Base-by-base conservation (phyloP, 2,329 filamentous ascomycete species). In the Neopestalotiopsis sp. region DNA sequence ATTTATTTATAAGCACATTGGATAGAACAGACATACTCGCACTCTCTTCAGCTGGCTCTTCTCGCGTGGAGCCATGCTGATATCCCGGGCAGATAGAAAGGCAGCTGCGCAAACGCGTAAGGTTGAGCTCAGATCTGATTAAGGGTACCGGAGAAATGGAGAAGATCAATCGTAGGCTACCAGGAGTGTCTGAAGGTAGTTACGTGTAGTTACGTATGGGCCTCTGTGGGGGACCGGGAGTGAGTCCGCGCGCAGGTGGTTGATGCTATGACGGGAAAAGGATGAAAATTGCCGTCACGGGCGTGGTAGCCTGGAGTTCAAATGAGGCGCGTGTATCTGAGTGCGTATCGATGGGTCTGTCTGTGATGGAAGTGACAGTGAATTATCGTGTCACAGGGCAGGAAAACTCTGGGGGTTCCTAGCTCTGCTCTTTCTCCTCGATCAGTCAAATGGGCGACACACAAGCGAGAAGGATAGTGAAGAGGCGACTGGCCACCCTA, bases 1-100 rank as follows among this genome's bases (percentile, higher is more conserved):
- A n/a, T 30, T 28, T 28, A 20, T 34, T 30, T 34, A 38, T 13
- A 38, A 62, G 59, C 59, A 62, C 4, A 62, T 62, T 34, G 59
- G 34, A 20, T 7, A 65, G 67, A 69, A 74, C 79, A 71, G 70
- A 84, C 88, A 79, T 86, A 96, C 94, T 81, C 91, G 88, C 74
- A 85, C 89, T 78, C 94, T 91, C 86, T 97, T 97, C 84, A 96
- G 89, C 83, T 93, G 92, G 84, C 91, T 94, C 85, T 93, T 93
- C 82, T 96, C 92, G 73, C 85, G 83, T 81, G 90, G 86, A 81
- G 89, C 83, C 89, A 90, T 90, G 72, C 32, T 59, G 40, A 12
- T 5, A 40, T 34, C 9, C 30, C 14, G 5, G 32, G 4, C 38
- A n/a, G 38, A 53, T 49, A 13, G 3, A 65, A 61, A 34, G 28